A percentile compares a stretch with the other conserved stretches of the same genome.
Evolutionary conservation across 75 land plant species (phyloP).

Genomic region (Isoetes taiwanensis): DNA sequence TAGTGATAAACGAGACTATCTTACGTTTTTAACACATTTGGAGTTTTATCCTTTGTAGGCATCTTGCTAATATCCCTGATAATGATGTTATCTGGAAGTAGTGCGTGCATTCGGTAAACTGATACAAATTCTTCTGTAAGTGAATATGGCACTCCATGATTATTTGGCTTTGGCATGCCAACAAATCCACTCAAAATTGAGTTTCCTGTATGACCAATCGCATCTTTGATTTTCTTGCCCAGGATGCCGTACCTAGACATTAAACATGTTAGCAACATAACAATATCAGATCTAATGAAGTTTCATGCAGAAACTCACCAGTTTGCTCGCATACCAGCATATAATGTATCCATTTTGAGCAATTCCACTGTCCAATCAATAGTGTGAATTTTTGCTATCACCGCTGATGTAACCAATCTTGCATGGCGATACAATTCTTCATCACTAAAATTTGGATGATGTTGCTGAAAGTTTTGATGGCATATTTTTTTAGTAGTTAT

Average conservation of each 20-base stretch:
- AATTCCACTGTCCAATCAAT: slow-evolving; percentile 78
- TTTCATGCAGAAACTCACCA: slow-evolving; percentile 24
- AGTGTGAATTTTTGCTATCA: slow-evolving; percentile 64
- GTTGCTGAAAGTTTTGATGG: slow-evolving; percentile 13
- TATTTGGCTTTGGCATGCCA: slow-evolving; percentile 34
- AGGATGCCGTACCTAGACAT: slow-evolving; percentile 53
- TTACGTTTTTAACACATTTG: slow-evolving; percentile 28
- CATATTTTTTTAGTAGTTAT: background rate
- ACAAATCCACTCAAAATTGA: slow-evolving; percentile 39
- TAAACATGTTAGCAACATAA: background rate
- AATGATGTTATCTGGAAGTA: slow-evolving; percentile 38
- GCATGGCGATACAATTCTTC: slow-evolving; percentile 40
- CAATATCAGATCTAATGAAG: background rate
- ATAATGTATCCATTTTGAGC: slow-evolving; percentile 44
- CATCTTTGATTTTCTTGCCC: slow-evolving; percentile 50
- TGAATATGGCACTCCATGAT: slow-evolving; percentile 66
- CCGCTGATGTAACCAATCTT: slow-evolving; percentile 44
- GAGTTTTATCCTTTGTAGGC: slow-evolving; percentile 12
- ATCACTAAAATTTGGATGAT: slow-evolving; percentile 30
- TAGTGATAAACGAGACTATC: no score
- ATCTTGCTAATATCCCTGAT: slow-evolving; percentile 29
- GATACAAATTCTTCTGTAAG: slow-evolving; percentile 55
- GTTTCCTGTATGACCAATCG: slow-evolving; percentile 31
- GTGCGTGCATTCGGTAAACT: slow-evolving; percentile 54
- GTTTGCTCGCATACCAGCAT: slow-evolving; percentile 41